Percentiles rank a stretch among this genome's conserved stretches.
Conservation (phyloP, 2,329 filamentous ascomycete genomes). For the Malbranchea cinnamomea region DNA sequence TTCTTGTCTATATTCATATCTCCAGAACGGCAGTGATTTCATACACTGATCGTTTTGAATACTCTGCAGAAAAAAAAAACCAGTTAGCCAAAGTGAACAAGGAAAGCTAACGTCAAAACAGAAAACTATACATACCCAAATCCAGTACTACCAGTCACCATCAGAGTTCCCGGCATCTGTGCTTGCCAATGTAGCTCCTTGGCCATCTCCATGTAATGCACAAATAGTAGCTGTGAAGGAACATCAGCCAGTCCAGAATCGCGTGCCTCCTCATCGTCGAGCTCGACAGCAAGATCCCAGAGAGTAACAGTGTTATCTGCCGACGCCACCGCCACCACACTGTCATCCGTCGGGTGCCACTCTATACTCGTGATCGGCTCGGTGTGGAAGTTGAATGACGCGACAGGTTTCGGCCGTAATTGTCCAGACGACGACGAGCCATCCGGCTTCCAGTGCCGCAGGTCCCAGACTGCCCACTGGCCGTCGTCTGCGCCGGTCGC, state of each 20-base stretch:
- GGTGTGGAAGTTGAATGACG: conserved; percentile 87
- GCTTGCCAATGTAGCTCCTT: conserved; percentile 98
- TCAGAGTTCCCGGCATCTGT: conserved; percentile 77
- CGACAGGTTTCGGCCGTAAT: conserved; percentile 61
- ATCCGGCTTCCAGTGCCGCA: conserved; percentile 79
- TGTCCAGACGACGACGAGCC: conserved; percentile 32
- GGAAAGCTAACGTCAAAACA: background rate
- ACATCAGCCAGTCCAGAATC: conserved; percentile 80
- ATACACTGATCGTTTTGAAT: conserved; percentile 73
- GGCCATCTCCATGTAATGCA: conserved; percentile 87
- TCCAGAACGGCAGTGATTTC: conserved; percentile 15
- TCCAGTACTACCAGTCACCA: conserved; percentile 75
- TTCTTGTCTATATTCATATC: too few relatives aligned
- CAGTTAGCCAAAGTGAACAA: conserved; percentile 11
- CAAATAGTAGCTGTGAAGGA: conserved; percentile 85
- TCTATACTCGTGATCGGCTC: conserved; percentile 92
- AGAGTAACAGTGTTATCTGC: conserved; percentile 89
- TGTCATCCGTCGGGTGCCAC: conserved; percentile 96
- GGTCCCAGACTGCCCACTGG: conserved; percentile 89
- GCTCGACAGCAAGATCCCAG: conserved; percentile 92
- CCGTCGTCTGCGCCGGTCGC: conserved; percentile 89
- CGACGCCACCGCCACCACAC: conserved; percentile 79
- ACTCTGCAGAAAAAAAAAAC: conserved; percentile 35
- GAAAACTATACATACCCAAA: conserved; percentile 44
- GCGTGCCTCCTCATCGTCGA: conserved; percentile 92